phyloP scores from a whole-genome alignment of 1,284 basidiomycete species.

The Cystobasidiaceae sp. region DNA sequence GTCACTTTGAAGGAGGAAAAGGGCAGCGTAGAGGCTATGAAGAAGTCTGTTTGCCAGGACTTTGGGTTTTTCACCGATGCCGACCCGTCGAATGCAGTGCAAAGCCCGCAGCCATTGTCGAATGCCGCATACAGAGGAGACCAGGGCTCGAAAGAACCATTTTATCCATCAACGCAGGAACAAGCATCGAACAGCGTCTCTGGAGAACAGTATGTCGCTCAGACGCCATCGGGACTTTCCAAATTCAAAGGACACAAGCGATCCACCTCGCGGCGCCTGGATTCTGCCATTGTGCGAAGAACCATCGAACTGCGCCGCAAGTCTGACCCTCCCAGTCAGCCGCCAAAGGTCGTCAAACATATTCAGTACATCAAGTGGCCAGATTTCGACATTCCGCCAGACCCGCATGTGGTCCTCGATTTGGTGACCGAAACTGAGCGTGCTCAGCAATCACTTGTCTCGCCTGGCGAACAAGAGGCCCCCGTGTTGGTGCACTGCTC shows the following conservation, averaged over 20 bases:
- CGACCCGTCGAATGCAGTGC: not conserved
- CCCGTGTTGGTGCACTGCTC: slow-evolving; percentile 74
- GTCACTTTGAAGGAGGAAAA: slow-evolving; percentile 34
- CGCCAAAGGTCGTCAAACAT: slow-evolving; percentile 51
- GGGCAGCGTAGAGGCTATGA: slow-evolving; percentile 38
- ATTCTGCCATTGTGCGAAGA: slow-evolving; percentile 34
- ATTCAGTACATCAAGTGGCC: slow-evolving; percentile 89
- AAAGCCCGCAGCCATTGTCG: not conserved
- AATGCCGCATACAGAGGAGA: not conserved
- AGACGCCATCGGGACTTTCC: not conserved
- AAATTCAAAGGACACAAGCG: slow-evolving; percentile 7
- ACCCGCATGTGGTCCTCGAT: slow-evolving; percentile 64
- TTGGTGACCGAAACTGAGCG: slow-evolving; percentile 60
- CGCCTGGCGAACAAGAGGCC: slow-evolving; percentile 50
- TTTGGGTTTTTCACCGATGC: slow-evolving; percentile 43
- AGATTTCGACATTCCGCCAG: slow-evolving; percentile 85
- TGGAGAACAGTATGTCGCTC: not conserved
- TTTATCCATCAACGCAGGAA: slow-evolving; percentile 1
- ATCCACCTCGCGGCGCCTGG: not conserved
- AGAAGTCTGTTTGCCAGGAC: slow-evolving; percentile 40
- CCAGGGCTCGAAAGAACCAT: not conserved
- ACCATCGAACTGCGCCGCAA: slow-evolving; percentile 35
- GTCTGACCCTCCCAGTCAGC: slow-evolving; percentile 7
- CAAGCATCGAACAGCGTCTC: slow-evolving; percentile 1
- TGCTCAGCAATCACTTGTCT: slow-evolving; percentile 52